Evolutionary conservation across 371 early-diverging fungal species (phyloP), one percentile per base, ranked within the genome.

Genomic region (Rhizopus microsporus): DNA sequence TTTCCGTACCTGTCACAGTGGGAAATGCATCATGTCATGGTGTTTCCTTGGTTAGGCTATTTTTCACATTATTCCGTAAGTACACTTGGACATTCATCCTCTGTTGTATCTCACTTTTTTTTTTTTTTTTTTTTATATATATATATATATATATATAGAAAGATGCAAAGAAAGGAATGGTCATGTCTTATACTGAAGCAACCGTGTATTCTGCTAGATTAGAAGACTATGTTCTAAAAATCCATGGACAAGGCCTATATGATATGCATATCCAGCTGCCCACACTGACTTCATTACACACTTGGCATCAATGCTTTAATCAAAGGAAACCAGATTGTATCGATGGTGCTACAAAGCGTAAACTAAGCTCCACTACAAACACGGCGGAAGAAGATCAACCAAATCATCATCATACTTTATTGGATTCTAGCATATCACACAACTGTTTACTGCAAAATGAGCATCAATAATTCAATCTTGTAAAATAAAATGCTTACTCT

Each of bases 21-120:
- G 85, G 66, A 80, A 35, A 84, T 84, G 85, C 68, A 75, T 38
- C 79, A 81, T 15, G 69, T 84, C 34, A 76, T 80, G 62, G 75
- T 82, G 4, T 82, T 80, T 60, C 85, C 85, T 5, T 62, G 75
- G 54, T 56, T 78, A 1, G 75, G 81, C 1, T 84, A 81, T 59
- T 82, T 82, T 59, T 78, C 80, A 5, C 76, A 76, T 47, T 81
- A 81, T 65, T 79, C 79, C 29, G 72, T 71, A 60, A 61, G 59
- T 49, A 23, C 23, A 23, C 23, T 23, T 16, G 30, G 12, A 12
- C 3, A 3, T 2, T 15, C 32, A 23, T 43, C 13, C 17, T 30
- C 43, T 34, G 5, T 53, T 38, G 23, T 23, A 23, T 0, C 23
- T 23, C 23, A 23, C 23, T 23, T 23, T 23, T 23, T 23, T 23